These are phyloP conservation scores for Penicillium ucsense DNA, from an alignment of 495 filamentous ascomycete species.

Conservation along the genomic window DNA sequence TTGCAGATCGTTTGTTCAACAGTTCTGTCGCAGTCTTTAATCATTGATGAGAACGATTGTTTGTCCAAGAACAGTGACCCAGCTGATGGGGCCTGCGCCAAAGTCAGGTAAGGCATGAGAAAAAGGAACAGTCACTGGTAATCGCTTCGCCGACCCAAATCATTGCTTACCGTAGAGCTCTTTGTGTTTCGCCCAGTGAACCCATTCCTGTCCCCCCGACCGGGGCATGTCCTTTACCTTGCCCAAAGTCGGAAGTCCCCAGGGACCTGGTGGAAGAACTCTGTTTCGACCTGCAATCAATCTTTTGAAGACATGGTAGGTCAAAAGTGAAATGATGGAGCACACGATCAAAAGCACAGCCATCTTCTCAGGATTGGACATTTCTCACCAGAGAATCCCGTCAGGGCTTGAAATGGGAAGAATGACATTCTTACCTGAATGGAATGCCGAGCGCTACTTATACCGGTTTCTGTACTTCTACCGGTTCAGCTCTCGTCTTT, in stretches of 20 bases:
- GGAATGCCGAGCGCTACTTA: too few relatives aligned
- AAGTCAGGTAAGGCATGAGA: background rate
- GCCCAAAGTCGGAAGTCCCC: constrained; percentile 4
- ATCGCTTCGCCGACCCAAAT: background rate
- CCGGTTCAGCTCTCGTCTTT: too few relatives aligned
- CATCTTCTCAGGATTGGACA: background rate
- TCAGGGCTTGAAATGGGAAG: too few relatives aligned
- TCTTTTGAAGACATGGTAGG: constrained; percentile 1
- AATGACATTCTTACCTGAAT: too few relatives aligned
- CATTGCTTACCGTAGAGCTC: constrained; percentile 5
- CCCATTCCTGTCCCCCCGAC: constrained; percentile 6
- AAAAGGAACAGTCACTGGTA: background rate
- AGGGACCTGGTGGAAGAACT: constrained; percentile 8
- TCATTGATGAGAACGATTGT: constrained; percentile 41
- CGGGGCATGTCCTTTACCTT: constrained; percentile 9
- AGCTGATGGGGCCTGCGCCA: constrained; percentile 35
- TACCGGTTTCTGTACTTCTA: too few relatives aligned
- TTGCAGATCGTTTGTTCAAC: constrained; percentile 30
- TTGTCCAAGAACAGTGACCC: constrained; percentile 36
- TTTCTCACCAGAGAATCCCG: too few relatives aligned
- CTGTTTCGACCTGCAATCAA: background rate
- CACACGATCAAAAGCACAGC: background rate
- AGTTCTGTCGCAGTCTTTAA: constrained; percentile 28
- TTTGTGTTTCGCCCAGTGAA: constrained; percentile 12
- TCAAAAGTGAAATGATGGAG: background rate